These are phyloP conservation scores for Colletotrichum karsti DNA, from an alignment of 2,329 filamentous ascomycete genomes.

Conservation along the genomic window DNA sequence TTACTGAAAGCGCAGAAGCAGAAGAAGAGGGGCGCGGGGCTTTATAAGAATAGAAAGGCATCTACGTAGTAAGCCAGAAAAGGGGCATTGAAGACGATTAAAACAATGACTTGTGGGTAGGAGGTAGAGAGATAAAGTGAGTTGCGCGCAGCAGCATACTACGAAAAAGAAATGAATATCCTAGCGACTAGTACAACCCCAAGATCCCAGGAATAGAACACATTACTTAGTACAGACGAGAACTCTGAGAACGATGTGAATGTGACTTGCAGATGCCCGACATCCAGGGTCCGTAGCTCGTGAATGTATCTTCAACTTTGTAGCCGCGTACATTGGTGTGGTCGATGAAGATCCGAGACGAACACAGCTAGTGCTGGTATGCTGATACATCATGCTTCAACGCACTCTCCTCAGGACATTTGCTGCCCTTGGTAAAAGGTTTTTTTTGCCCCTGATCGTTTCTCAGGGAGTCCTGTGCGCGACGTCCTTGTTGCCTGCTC, in stretches of 20 bases:
- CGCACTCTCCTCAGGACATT: no score
- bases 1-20: constrained; percentile 4
- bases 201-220: not conserved
- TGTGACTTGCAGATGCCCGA: not conserved
- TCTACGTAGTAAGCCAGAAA: not conserved
- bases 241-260: not conserved
- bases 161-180: constrained; percentile 1
- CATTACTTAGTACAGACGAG: not conserved
- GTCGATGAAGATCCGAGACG: not conserved
- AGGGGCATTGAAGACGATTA: not conserved
- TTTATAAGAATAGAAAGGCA: constrained; percentile 1
- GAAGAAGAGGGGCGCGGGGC: not conserved
- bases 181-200: not conserved
- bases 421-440: no score
- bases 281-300: not conserved
- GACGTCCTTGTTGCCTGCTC: no score
- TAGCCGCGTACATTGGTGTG: not conserved
- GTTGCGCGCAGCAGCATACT: not conserved
- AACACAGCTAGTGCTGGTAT: not conserved
- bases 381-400: no score
- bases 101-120: not conserved
- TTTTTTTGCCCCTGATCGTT: no score
- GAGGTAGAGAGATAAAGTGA: not conserved
- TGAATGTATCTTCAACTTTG: not conserved
- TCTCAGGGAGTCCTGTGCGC: no score